Percentiles rank a stretch among this genome's conserved stretches.
phyloP scores from a whole-genome alignment of 176 grass and related monocot species.

The Zea mays region DNA sequence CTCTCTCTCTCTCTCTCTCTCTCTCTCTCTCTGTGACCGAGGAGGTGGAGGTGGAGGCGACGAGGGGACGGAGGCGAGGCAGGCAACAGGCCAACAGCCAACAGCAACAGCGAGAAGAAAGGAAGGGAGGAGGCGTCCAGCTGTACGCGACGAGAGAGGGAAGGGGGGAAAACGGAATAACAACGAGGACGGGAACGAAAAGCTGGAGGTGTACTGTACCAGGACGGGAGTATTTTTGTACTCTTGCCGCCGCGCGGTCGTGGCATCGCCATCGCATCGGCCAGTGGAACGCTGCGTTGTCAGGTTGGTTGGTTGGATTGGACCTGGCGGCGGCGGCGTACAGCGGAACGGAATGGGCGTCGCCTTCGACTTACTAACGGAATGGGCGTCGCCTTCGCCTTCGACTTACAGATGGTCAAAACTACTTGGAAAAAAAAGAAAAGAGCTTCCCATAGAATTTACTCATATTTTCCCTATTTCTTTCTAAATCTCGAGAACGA shows the following conservation, averaged over 20 bases:
- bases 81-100: background rate
- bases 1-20: background rate
- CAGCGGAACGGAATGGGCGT: background rate
- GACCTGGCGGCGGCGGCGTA: background rate
- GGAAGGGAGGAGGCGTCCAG: constrained; percentile 30
- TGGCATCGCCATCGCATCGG: background rate
- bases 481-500: too few relatives aligned
- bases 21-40: background rate
- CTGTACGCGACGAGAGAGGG: constrained; percentile 23
- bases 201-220: constrained; percentile 25
- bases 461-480: too few relatives aligned
- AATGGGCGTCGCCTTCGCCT: background rate
- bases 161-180: background rate
- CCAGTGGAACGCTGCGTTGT: background rate
- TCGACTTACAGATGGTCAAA: too few relatives aligned
- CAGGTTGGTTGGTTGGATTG: background rate
- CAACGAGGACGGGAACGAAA: background rate
- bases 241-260: background rate
- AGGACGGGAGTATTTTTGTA: constrained; percentile 7
- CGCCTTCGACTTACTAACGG: too few relatives aligned
- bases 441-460: too few relatives aligned
- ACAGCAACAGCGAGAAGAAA: background rate
- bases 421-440: too few relatives aligned
- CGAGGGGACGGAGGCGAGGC: background rate
- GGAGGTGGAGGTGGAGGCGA: background rate